Evolutionary conservation across 352 stramenopile species (phyloP).

Genomic region (Nothophytophthora sp.): DNA sequence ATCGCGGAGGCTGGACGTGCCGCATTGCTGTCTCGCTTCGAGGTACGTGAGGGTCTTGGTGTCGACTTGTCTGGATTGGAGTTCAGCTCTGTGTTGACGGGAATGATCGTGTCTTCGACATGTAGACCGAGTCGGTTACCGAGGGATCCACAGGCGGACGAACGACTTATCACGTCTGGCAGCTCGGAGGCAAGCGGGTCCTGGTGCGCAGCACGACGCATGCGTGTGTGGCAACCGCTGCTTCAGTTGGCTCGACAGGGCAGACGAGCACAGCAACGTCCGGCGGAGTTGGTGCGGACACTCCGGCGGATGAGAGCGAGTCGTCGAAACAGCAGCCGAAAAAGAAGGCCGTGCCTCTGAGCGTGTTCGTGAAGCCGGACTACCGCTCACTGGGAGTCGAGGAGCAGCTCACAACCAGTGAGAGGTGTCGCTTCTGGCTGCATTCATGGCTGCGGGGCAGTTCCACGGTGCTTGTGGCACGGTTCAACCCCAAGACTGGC

Average conservation of each 20-base stretch:
- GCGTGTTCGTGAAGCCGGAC: slow-evolving; percentile 76
- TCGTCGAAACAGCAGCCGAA: slow-evolving; percentile 2
- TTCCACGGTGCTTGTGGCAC: slow-evolving; percentile 47
- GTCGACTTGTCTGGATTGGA: too few relatives aligned
- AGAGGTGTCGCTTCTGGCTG: slow-evolving; percentile 67
- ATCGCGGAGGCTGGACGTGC: slow-evolving; percentile 24
- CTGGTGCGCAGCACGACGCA: slow-evolving; percentile 61
- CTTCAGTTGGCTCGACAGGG: neutral
- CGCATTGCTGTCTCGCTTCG: slow-evolving; percentile 26
- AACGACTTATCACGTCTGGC: slow-evolving; percentile 70
- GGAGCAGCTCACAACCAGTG: slow-evolving; percentile 63
- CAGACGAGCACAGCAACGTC: too few relatives aligned
- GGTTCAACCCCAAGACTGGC: slow-evolving; percentile 34
- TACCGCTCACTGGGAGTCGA: slow-evolving; percentile 45
- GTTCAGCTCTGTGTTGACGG: too few relatives aligned
- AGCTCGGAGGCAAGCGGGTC: slow-evolving; percentile 50
- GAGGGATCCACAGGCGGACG: slow-evolving; percentile 24
- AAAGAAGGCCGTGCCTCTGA: slow-evolving; percentile 29
- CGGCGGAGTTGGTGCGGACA: too few relatives aligned
- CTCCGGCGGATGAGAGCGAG: neutral
- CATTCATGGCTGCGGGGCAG: slow-evolving; percentile 81
- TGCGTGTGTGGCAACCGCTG: slow-evolving; percentile 15
- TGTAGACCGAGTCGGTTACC: slow-evolving; percentile 18
- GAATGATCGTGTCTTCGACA: neutral
- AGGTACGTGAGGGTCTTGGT: slow-evolving; percentile 31